Base-by-base conservation (phyloP, 768 basidiomycete species). In the Dentipellis sp. region DNA sequence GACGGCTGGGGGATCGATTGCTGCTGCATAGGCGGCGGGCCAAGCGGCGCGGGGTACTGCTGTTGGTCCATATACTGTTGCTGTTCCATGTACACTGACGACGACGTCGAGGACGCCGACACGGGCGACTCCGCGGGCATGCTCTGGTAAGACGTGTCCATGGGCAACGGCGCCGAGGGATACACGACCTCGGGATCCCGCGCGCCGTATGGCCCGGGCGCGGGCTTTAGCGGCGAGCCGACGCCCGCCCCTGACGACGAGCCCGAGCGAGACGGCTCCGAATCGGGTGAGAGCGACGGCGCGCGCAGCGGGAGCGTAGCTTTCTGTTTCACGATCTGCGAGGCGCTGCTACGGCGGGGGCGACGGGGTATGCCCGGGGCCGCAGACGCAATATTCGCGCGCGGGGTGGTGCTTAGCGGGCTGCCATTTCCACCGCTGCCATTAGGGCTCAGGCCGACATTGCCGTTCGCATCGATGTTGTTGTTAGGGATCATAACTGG, bases 211-310 rank as follows among this genome's bases (percentile, higher is more conserved):
- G 29, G 34, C 34, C 12, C 42, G 42, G 10, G 46, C 12, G 29
- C 42, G 22, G 23, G 19, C 29, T 35, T 42, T 5, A 53, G 53
- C 1, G 59, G 52, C 38, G 52, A 42, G 17, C 21, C 49, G 29
- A 29, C 29, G 29, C 29, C 29, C 1, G 56, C 9, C 11, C 54
- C 60, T 11, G 61, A 59, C 35, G 61, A 62, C 5, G 61, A 56
- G 0, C 59, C 61, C 53, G 58, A 11, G 17, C 52, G 38, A 10
- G 58, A 54, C 38, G 61, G 52, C 40, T 62, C 61, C 2, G 61
- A 62, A 11, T 62, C 60, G 8, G 60, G 56, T 17, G 60, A 62
- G 52, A 45, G 46, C 55, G 39, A 36, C 22, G 60, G 55, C 16
- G 59, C 55, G 1, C 55, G 58, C 4, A 58, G 58, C 29, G 59